These are phyloP conservation scores for Candida piceae DNA, from an alignment of 805 yeast species.

Conservation along the genomic window DNA sequence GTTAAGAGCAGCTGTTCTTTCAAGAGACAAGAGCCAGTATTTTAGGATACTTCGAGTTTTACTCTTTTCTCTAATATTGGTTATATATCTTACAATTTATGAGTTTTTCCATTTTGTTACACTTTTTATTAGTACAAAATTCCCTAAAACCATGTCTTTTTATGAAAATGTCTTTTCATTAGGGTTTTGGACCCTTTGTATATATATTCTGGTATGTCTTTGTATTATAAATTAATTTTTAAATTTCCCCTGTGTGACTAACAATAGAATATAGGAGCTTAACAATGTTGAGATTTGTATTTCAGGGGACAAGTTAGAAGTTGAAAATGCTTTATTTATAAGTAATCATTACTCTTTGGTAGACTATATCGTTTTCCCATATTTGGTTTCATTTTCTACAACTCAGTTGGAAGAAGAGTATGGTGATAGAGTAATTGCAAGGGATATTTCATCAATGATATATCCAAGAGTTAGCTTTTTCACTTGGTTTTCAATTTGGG, in stretches of 20 bases:
- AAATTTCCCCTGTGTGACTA: no score
- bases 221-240: not conserved
- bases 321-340: constrained; percentile 32
- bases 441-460: constrained; percentile 23
- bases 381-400: constrained; percentile 27
- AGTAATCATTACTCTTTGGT: constrained; percentile 66
- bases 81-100: constrained; percentile 14
- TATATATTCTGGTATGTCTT: constrained; percentile 24
- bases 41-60: constrained; percentile 16
- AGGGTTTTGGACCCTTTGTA: constrained; percentile 31
- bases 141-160: constrained; percentile 18
- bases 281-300: constrained; percentile 35
- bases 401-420: constrained; percentile 1
- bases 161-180: constrained; percentile 21
- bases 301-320: constrained; percentile 39
- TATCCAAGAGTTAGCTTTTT: constrained; percentile 52
- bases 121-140: constrained; percentile 12
- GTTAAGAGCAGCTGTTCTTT: constrained; percentile 7
- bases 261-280: constrained; percentile 21
- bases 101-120: constrained; percentile 13
- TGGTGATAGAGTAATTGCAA: constrained; percentile 17
- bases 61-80: constrained; percentile 17
- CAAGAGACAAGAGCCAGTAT: constrained; percentile 4
- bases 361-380: constrained; percentile 55
- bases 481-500: constrained; percentile 66